Base-by-base conservation (phyloP, 169 alveolate species). In the Theileria luwenshuni region DNA sequence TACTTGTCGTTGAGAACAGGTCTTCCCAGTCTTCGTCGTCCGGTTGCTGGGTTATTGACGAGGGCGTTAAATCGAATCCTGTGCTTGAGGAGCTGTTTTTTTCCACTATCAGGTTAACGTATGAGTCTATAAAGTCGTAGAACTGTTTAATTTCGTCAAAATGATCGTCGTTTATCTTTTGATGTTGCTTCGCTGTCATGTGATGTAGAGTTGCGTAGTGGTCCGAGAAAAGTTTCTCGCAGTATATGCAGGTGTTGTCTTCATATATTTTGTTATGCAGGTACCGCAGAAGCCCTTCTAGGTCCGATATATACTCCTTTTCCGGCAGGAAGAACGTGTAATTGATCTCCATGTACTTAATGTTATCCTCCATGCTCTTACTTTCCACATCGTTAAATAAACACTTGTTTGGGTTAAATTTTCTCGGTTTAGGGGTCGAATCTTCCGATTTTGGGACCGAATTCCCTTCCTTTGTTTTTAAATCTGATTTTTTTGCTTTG, bases 11-110 rank as follows among this genome's bases (percentile, higher is more conserved):
- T 2, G 87, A 68, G 33, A 79, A 25, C 35, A 87, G 42, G 48
- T 87, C 87, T 43, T 87, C 93, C 93, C 93, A 87, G 27, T 87
- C 90, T 19, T 87, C 93, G 10, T 80, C 91, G 7, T 74, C 79
- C 35, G 58, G 60, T 1, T n/a, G 83, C 5, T 19, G 61, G n/a
- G 41, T 23, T 19, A 10, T 59, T 52, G 38, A 21, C 62, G 69
- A 45, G 61, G 83, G 68, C 19, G 49, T 27, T 32, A 45, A 10
- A 54, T 58, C 27, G 41, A 58, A 19, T 17, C 32, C 38, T 49
- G 72, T 27, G 15, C 32, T 63, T 63, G 56, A 6, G 15, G 59
- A n/a, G 15, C 35, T 63, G 23, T 21, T 56, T 7, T 27, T 33
- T 5, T 63, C 59, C n/a, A 25, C 33, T 27, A 68, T 68, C 19